These are phyloP conservation scores for Camellia granthamiana DNA, from an alignment of 148 eudicot species.

Conservation along the genomic window DNA sequence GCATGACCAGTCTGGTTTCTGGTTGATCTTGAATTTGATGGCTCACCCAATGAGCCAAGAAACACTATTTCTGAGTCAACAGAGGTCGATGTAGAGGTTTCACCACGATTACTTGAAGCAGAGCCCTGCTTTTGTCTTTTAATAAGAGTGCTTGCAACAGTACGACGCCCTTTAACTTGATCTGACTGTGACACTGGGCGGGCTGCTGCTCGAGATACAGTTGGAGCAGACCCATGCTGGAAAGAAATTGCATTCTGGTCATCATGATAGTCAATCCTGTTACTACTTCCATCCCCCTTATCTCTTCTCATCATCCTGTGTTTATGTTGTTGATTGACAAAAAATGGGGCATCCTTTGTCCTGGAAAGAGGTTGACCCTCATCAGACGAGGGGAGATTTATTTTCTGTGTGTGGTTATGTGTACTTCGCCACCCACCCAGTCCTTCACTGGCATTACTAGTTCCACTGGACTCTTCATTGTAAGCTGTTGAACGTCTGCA, in stretches of 20 bases:
- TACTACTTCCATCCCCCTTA: conserved; percentile 17
- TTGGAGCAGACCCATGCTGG: conserved; percentile 12
- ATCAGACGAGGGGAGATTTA: conserved; percentile 15
- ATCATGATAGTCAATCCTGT: conserved; percentile 9
- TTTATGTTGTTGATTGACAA: conserved; percentile 16
- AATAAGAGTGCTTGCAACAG: conserved; percentile 21
- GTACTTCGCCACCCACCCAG: conserved; percentile 49
- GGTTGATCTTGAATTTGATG: conserved; percentile 36
- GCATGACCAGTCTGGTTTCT: conserved; percentile 22
- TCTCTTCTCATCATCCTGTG: conserved; percentile 14
- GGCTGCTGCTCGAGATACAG: conserved; percentile 13
- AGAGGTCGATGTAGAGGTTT: conserved; percentile 29
- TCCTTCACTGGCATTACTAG: conserved; percentile 25
- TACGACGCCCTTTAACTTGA: conserved; percentile 16
- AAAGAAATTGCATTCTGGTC: conserved; percentile 15
- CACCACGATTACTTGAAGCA: conserved; percentile 31
- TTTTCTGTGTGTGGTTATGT: conserved; percentile 24
- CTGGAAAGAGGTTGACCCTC: conserved; percentile 14
- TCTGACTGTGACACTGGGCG: conserved; percentile 14
- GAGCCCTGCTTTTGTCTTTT: conserved; percentile 52
- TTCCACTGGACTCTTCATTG: conserved; percentile 18
- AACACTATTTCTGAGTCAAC: conserved; percentile 33
- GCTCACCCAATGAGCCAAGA: conserved; percentile 44
- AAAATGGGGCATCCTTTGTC: conserved; percentile 10
- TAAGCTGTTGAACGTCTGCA: conserved; percentile 26